These are phyloP conservation scores for Tetracentron sinense DNA, from an alignment of 164 flowering plant genomes.

Conservation along the genomic window DNA sequence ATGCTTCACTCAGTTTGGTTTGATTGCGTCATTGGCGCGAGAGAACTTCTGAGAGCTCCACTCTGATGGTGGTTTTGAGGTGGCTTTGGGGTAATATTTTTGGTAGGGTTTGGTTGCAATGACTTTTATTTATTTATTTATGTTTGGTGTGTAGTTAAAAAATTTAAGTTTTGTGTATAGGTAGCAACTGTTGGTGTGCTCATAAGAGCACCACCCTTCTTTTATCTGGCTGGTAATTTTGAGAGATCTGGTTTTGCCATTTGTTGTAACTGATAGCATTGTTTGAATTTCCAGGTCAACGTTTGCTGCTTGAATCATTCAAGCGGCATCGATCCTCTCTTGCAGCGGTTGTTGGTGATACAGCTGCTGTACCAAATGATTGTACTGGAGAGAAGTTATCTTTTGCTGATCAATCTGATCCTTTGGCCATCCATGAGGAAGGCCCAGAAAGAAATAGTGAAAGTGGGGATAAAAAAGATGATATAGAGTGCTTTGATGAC, in stretches of 20 bases:
- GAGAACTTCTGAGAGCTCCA: no score
- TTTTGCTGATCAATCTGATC: slow-evolving; percentile 12
- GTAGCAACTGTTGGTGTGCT: no score
- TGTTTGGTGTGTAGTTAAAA: no score
- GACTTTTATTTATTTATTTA: no score
- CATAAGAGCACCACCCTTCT: no score
- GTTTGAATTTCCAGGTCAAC: slow-evolving; percentile 13
- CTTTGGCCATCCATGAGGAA: slow-evolving; percentile 12
- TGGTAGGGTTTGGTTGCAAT: no score
- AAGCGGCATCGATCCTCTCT: slow-evolving; percentile 8
- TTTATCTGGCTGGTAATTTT: no score
- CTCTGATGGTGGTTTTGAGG: no score
- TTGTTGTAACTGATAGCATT: slow-evolving; percentile 1
- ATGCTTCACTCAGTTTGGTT: no score
- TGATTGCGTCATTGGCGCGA: no score
- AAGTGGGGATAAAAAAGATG: slow-evolving; percentile 18
- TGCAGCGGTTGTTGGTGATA: slow-evolving; percentile 29
- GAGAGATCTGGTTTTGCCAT: neutral
- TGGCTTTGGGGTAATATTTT: no score
- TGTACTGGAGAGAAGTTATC: slow-evolving; percentile 18
- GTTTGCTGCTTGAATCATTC: slow-evolving; percentile 9
- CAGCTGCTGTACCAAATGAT: slow-evolving; percentile 32
- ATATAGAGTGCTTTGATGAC: slow-evolving; percentile 26
- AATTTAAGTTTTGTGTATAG: no score
- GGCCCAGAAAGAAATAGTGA: slow-evolving; percentile 13